Evolutionary conservation across 2,329 filamentous ascomycete species (phyloP), one percentile per base, ranked within the genome.

Genomic region (Neurospora sp.): DNA sequence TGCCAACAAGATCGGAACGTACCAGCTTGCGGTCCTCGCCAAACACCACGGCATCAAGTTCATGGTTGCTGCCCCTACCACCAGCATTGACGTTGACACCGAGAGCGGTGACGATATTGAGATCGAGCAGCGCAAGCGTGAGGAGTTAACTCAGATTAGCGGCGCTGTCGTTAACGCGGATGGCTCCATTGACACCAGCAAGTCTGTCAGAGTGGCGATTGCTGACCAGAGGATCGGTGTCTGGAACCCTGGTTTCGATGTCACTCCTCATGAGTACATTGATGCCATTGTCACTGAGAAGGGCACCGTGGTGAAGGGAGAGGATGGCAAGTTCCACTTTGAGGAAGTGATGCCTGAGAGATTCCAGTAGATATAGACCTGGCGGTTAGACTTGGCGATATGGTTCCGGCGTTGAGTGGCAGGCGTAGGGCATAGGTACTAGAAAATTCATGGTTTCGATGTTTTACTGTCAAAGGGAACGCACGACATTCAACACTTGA

Each of bases 1-100:
- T 0, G 96, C 96, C 70, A 99, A 99, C 83, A 99, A 99, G 84
- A 96, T 99, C 72, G 96, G 96, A 68, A 99, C 96, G 0, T 98
- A 99, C 79, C 87, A 90, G 69, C 86, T 99, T 4, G 93, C 96
- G 3, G 93, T 98, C n/a, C 85, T 97, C 38, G 96, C 96, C 28
- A 90, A 87, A 74, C 85, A 94, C 77, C 96, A 99, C 76, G 92
- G 92, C 19, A 86, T 98, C 77, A 97, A 95, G 80, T 99, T 99
- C 78, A 86, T 99, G 10, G 94, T 99, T 38, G 96, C 96, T 0
- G 96, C 96, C 0, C 96, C 96, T 0, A 92, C 94, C 7, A 99
- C 96, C 1, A 97, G 93, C 70, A 96, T 99, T 75, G 96, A 99
- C 77, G 83, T 97, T 39, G 84, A 87, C 69, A 98, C 95, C 2